Evolutionary conservation across 2,329 filamentous ascomycete genomes (phyloP), one percentile per base, ranked within the genome.

Genomic region (Colletotrichum sublineola): DNA sequence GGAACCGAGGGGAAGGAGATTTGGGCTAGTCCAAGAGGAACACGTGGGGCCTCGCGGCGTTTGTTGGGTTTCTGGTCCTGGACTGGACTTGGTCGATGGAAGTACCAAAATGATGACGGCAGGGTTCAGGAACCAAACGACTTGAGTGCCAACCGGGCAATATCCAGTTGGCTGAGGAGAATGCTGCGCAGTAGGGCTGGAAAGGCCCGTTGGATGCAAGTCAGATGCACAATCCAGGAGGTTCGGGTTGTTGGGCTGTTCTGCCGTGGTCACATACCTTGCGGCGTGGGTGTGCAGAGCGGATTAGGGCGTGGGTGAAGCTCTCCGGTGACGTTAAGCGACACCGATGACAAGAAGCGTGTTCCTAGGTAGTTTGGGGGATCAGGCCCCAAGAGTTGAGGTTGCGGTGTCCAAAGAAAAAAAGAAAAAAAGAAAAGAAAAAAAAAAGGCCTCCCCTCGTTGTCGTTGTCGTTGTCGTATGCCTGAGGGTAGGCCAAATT

Each of bases 1-100:
- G 67, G 66, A 38, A 33, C 46, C 40, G 52, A 60, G 31, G 36
- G 38, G 31, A 61, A 65, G 42, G 53, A 33, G 9, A 56, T 11
- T 33, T 24, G 69, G 53, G 53, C 60, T 50, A 64, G 63, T 9
- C 71, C 72, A 73, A 63, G 70, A 77, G 71, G 74, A 78, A 77
- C 75, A 70, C 76, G 76, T 73, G 69, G 66, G 71, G 73, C 71
- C 69, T 71, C 64, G 64, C 38, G 33, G 40, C 53, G 50, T 52
- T 52, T 48, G 44, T 65, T 42, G 55, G 40, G 55, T 36, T 62
- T 73, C 44, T 50, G 60, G 62, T 50, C 38, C 38, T 50, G 46
- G 63, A 56, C 48, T 29, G 64, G 33, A 56, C n/a, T 57, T 38
- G n/a, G 33, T 56, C 12, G 40, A 40, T 14, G 55, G 66, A 64